These are phyloP conservation scores for Carex cristatella DNA, from an alignment of 176 grass and related monocot species.

Conservation along the genomic window DNA sequence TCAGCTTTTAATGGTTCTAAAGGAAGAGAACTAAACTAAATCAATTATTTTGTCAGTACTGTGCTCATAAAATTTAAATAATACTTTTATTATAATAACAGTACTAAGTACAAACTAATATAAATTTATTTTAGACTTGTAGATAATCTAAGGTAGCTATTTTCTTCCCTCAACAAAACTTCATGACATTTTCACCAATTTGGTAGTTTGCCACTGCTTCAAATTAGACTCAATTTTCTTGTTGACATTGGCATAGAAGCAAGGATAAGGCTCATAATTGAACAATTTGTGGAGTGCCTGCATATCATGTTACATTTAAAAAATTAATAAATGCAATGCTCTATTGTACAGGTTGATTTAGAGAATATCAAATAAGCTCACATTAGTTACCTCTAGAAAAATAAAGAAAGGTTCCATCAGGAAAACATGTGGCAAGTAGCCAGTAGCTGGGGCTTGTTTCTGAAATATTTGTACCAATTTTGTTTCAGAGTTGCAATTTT, in stretches of 20 bases:
- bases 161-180: background rate
- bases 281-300: constrained; percentile 70
- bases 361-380: background rate
- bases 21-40: background rate
- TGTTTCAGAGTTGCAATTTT: background rate
- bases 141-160: background rate
- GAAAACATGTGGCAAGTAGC: constrained; percentile 61
- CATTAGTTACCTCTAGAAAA: constrained; percentile 56
- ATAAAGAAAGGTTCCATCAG: constrained; percentile 95
- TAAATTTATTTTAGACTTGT: background rate
- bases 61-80: background rate
- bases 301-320: background rate
- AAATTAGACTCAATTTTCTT: constrained; percentile 57
- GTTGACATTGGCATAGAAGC: constrained; percentile 67
- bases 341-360: background rate
- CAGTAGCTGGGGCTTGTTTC: constrained; percentile 54
- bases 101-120: background rate
- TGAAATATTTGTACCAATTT: constrained; percentile 22
- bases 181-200: constrained; percentile 50
- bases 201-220: constrained; percentile 32
- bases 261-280: constrained; percentile 79
- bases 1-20: background rate
- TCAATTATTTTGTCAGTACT: background rate
- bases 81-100: background rate
- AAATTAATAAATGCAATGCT: background rate